These are phyloP conservation scores for Pilobolus umbonatus DNA, from an alignment of 192 early-diverging fungal species.

Conservation along the genomic window DNA sequence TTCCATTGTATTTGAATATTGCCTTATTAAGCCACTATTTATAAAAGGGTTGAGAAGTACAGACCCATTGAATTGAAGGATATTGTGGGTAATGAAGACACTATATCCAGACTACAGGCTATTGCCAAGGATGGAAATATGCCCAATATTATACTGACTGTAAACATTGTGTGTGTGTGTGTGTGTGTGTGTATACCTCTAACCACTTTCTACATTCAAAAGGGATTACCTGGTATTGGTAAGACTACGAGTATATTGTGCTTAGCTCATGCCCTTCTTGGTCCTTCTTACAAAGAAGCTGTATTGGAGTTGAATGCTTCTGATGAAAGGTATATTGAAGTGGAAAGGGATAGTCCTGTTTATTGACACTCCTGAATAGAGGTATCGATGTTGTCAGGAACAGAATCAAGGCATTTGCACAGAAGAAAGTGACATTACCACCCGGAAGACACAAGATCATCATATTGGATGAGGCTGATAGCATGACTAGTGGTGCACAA, in stretches of 20 bases:
- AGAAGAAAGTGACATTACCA: constrained; percentile 95
- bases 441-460: constrained; percentile 82
- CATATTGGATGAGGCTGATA: constrained; percentile 99
- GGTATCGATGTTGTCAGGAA: constrained; percentile 96
- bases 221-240: constrained; percentile 93
- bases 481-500: constrained; percentile 95
- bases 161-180: constrained; percentile 22
- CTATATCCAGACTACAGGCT: constrained; percentile 73
- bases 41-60: constrained; percentile 90
- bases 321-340: constrained; percentile 74
- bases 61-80: constrained; percentile 79
- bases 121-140: constrained; percentile 92
- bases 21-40: not conserved
- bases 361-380: constrained; percentile 35
- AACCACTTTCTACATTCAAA: not conserved
- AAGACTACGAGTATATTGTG: constrained; percentile 97
- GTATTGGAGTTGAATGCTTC: constrained; percentile 98
- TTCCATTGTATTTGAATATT: not conserved
- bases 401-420: constrained; percentile 97
- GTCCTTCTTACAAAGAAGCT: constrained; percentile 81
- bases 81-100: constrained; percentile 94
- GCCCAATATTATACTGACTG: constrained; percentile 91
- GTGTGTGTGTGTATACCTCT: not conserved
- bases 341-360: not conserved
- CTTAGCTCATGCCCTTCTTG: constrained; percentile 86